These are phyloP conservation scores for Taphrina confusa DNA, from an alignment of 1,139 yeast genomes.

Conservation along the genomic window DNA sequence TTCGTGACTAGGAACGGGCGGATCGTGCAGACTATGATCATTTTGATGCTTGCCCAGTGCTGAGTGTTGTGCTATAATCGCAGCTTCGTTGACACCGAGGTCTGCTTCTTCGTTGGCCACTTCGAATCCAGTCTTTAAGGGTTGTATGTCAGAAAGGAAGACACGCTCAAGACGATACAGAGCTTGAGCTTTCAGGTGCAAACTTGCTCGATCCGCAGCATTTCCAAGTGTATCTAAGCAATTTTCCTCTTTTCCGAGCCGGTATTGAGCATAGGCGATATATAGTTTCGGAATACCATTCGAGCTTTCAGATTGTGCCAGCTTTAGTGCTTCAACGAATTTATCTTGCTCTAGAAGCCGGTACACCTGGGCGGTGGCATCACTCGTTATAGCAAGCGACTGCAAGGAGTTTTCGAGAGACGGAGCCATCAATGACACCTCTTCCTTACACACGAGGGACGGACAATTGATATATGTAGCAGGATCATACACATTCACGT, in stretches of 20 bases:
- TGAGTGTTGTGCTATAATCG: slow-evolving; percentile 16
- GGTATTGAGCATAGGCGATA: slow-evolving; percentile 24
- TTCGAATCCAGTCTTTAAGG: neutral
- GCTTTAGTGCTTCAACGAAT: slow-evolving; percentile 1
- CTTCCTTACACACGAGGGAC: too few relatives aligned
- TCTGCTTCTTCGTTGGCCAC: slow-evolving; percentile 27
- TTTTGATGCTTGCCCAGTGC: neutral
- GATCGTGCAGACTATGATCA: neutral
- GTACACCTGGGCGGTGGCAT: neutral
- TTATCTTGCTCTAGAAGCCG: slow-evolving; percentile 17
- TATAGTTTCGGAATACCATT: neutral
- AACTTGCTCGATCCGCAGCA: slow-evolving; percentile 3
- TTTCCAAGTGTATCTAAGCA: slow-evolving; percentile 10
- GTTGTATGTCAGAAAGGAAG: neutral
- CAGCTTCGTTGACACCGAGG: slow-evolving; percentile 17
- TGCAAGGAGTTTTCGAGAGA: slow-evolving; percentile 4
- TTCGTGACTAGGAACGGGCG: slow-evolving; percentile 8
- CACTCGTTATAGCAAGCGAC: slow-evolving; percentile 3
- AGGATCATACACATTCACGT: too few relatives aligned
- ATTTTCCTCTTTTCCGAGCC: slow-evolving; percentile 23
- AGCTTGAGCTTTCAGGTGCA: slow-evolving; percentile 24
- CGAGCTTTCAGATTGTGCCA: neutral
- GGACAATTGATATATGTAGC: too few relatives aligned
- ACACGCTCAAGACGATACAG: slow-evolving; percentile 20
- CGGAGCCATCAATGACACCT: slow-evolving; percentile 22